Percentiles rank a stretch among this genome's conserved stretches.
Conservation (phyloP, 805 yeast species). For the Zygosaccharomyces bailii region DNA sequence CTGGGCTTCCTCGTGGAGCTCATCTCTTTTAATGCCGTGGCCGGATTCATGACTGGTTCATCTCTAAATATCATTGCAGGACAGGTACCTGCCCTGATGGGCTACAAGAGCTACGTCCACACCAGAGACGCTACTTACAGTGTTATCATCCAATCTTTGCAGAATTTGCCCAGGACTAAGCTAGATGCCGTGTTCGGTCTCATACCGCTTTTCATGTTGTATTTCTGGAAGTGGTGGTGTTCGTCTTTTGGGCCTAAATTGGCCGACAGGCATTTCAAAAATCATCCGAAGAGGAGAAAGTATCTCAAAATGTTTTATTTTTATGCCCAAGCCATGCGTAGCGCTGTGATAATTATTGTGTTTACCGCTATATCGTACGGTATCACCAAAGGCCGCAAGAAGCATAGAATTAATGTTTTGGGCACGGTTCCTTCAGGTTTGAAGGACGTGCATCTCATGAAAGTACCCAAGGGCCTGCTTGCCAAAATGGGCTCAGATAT, state of each 20-base stretch:
- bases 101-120: conserved; percentile 61
- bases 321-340: conserved; percentile 71
- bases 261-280: conserved; percentile 49
- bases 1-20: conserved; percentile 86
- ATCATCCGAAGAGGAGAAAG: conserved; percentile 18
- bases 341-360: conserved; percentile 75
- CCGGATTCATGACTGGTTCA: conserved; percentile 95
- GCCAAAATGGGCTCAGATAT: conserved; percentile 65
- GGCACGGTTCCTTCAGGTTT: conserved; percentile 84
- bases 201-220: conserved; percentile 66
- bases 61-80: conserved; percentile 80
- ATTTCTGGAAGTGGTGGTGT: conserved; percentile 64
- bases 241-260: conserved; percentile 51
- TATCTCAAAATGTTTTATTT: conserved; percentile 48
- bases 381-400: conserved; percentile 49
- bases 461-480: conserved; percentile 56
- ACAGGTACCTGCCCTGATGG: conserved; percentile 85
- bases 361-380: conserved; percentile 84
- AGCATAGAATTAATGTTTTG: conserved; percentile 49
- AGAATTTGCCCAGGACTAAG: conserved; percentile 63
- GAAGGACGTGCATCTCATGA: conserved; percentile 69
- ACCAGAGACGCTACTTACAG: conserved; percentile 67
- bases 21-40: conserved; percentile 86
- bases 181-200: conserved; percentile 89
- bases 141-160: conserved; percentile 68